Percentiles rank a stretch among this genome's conserved stretches.
These are phyloP conservation scores for Pochonia chlamydosporia DNA, from an alignment of 2,329 filamentous ascomycete species.

Conservation along the genomic window DNA sequence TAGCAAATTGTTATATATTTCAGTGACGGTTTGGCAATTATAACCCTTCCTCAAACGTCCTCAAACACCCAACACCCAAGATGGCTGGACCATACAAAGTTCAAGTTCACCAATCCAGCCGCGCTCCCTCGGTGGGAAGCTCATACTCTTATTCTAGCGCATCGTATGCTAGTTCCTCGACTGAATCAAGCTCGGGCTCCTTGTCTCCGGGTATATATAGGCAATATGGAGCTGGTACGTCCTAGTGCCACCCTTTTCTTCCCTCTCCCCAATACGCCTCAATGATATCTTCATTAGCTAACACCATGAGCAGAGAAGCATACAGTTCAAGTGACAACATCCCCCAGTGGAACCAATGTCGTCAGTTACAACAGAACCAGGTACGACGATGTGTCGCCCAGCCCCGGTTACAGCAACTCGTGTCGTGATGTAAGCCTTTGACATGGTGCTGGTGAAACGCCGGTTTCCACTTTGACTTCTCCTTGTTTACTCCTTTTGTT, in stretches of 20 bases:
- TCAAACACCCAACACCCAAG: conserved; percentile 1
- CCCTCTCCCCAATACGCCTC: no score
- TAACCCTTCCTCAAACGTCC: neutral
- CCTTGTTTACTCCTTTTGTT: neutral
- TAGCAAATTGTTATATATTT: no score
- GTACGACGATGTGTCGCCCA: conserved; percentile 24
- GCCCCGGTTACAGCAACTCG: conserved; percentile 19
- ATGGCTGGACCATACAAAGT: conserved; percentile 22
- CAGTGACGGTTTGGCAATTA: no score
- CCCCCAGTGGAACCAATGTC: conserved; percentile 19
- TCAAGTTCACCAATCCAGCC: conserved; percentile 27
- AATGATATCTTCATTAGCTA: conserved; percentile 10
- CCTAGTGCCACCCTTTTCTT: no score
- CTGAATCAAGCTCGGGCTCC: conserved; percentile 19
- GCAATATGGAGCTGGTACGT: conserved; percentile 26
- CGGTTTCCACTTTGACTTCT: neutral
- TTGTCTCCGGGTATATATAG: conserved; percentile 22
- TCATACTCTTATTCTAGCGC: conserved; percentile 16
- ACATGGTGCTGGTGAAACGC: neutral
- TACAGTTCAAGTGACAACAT: conserved; percentile 16
- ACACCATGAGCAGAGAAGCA: conserved; percentile 18
- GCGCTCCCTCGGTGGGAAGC: conserved; percentile 21
- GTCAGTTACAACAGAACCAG: conserved; percentile 25
- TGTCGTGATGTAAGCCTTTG: conserved; percentile 14
- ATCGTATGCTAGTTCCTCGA: conserved; percentile 14